phyloP scores from a whole-genome alignment of 345 rosid genomes.

The Arabidopsis arenosa region DNA sequence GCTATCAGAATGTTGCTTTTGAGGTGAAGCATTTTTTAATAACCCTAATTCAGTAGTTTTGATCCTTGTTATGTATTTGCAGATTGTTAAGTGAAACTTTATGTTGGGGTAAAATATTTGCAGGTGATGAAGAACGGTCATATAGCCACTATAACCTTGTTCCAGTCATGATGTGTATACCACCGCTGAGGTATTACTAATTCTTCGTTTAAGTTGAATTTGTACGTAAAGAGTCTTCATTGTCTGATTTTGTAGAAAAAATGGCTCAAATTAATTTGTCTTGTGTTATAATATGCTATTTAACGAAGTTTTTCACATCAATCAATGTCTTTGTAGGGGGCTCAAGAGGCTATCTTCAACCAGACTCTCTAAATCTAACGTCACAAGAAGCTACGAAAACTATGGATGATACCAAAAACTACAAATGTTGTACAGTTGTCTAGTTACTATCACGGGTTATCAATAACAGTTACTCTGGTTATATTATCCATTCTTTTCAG shows the following conservation, averaged over 20 bases:
- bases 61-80: slow-evolving; percentile 1
- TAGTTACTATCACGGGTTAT: slow-evolving; percentile 24
- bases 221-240: not conserved
- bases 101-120: slow-evolving; percentile 29
- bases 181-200: slow-evolving; percentile 6
- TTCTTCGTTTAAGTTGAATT: too few relatives aligned
- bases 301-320: not conserved
- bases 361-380: slow-evolving; percentile 42
- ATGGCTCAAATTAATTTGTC: not conserved
- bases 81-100: not conserved
- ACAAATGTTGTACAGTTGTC: slow-evolving; percentile 30
- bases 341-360: slow-evolving; percentile 27
- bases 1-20: slow-evolving; percentile 91
- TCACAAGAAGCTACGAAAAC: slow-evolving; percentile 27
- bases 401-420: not conserved
- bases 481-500: not conserved
- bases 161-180: slow-evolving; percentile 64
- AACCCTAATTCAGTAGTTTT: not conserved
- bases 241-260: not conserved
- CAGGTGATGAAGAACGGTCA: slow-evolving; percentile 98
- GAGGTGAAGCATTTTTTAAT: slow-evolving; percentile 59
- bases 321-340: slow-evolving; percentile 32
- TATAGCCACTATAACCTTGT: slow-evolving; percentile 88
- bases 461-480: slow-evolving; percentile 16
- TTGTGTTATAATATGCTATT: not conserved